A percentile compares a stretch with the other conserved stretches of the same genome.
These are phyloP conservation scores for Diplogelasinospora grovesii DNA, from an alignment of 495 filamentous ascomycete species.

Conservation along the genomic window DNA sequence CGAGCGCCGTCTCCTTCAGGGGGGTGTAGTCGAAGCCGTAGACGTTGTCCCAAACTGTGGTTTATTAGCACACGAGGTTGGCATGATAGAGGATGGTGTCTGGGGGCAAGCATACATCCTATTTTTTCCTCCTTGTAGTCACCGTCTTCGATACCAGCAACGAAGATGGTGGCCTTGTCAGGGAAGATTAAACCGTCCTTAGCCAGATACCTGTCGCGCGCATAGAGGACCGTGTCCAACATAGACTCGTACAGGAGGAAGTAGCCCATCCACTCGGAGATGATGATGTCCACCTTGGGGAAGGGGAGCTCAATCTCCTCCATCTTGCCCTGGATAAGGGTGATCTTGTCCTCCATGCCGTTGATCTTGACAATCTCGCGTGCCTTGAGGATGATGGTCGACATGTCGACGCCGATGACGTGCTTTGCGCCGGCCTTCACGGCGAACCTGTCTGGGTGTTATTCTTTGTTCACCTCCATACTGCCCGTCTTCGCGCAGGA, in stretches of 20 bases:
- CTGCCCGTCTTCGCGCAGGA: too few species aligned
- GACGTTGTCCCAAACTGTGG: conserved; percentile 77
- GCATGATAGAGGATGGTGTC: neutral
- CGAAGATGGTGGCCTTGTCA: conserved; percentile 77
- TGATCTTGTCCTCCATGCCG: conserved; percentile 71
- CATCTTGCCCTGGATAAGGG: conserved; percentile 78
- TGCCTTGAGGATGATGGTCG: conserved; percentile 84
- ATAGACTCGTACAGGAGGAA: conserved; percentile 89
- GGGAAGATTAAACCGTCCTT: conserved; percentile 80
- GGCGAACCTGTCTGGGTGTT: conserved; percentile 57
- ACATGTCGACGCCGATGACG: conserved; percentile 91
- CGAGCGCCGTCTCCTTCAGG: conserved; percentile 62
- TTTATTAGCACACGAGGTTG: conserved; percentile 15
- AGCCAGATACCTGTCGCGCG: conserved; percentile 74
- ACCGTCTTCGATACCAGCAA: conserved; percentile 79
- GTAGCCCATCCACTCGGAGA: conserved; percentile 98
- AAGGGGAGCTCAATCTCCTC: conserved; percentile 80
- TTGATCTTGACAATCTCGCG: conserved; percentile 79
- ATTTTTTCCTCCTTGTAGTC: conserved; percentile 76
- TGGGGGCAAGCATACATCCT: conserved; percentile 40
- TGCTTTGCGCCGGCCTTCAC: conserved; percentile 82
- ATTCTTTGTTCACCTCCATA: neutral
- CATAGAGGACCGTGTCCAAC: conserved; percentile 88
- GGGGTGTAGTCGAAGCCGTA: conserved; percentile 74
- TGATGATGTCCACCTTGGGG: conserved; percentile 84